Percentiles rank a stretch among this genome's conserved stretches.
Conservation (phyloP, 1,284 basidiomycete genomes). For the Dichomitus squalens region DNA sequence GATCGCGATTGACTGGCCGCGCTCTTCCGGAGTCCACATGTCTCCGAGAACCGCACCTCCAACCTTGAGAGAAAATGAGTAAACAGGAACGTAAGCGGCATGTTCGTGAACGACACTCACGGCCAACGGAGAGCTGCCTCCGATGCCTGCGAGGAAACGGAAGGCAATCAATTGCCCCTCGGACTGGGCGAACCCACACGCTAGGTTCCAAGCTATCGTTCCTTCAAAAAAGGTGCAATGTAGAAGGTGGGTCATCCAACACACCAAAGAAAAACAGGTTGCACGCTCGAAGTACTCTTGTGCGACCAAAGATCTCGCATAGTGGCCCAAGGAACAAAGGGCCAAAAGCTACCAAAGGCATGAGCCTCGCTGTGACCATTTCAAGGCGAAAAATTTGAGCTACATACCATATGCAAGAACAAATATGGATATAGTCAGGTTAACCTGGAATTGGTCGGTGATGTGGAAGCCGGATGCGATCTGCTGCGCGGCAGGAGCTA, state of each 20-base stretch:
- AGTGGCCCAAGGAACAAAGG: constrained; percentile 56
- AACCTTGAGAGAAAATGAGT: constrained; percentile 38
- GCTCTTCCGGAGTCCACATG: constrained; percentile 68
- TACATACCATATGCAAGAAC: constrained; percentile 60
- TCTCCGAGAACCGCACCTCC: constrained; percentile 75
- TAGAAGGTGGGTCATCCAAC: constrained; percentile 14
- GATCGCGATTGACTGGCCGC: constrained; percentile 67
- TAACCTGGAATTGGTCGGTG: constrained; percentile 46
- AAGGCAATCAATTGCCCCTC: constrained; percentile 60
- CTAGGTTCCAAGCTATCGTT: constrained; percentile 57
- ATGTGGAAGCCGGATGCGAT: constrained; percentile 58
- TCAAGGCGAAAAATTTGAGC: not conserved
- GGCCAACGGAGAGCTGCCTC: constrained; percentile 61
- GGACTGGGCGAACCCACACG: constrained; percentile 63
- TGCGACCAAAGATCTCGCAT: constrained; percentile 49
- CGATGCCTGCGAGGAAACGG: constrained; percentile 61
- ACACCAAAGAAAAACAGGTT: constrained; percentile 59
- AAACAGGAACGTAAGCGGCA: not conserved
- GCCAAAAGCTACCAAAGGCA: constrained; percentile 44
- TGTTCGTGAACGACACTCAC: constrained; percentile 34
- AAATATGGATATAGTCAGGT: constrained; percentile 66
- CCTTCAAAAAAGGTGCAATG: too few species aligned
- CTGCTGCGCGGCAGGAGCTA: constrained; percentile 59
- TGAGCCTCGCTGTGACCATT: not conserved
- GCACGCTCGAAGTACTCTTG: constrained; percentile 43